Base-by-base conservation (phyloP, 2,329 filamentous ascomycete species). In the Tetracladium maxilliforme region DNA sequence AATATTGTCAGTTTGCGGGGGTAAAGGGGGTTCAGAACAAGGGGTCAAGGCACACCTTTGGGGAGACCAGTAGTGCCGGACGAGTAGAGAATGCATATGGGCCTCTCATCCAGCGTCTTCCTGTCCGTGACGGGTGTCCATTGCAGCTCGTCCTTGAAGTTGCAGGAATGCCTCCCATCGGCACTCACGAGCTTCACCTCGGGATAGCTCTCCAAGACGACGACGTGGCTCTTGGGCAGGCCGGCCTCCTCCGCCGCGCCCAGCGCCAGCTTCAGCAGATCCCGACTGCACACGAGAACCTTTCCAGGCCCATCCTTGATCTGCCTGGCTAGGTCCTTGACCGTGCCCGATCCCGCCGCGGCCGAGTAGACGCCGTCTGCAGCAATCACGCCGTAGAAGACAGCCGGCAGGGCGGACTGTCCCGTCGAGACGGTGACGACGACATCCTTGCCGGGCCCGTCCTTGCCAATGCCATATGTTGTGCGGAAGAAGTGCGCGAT, bases 11-110 rank as follows among this genome's bases (percentile, higher is more conserved):
- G 16, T n/a, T 9, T 21, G 6, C 14, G 10, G 8, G 11, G 6
- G 10, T 7, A 23, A n/a, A n/a, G n/a, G n/a, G n/a, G n/a, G n/a
- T n/a, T n/a, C n/a, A n/a, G n/a, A n/a, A n/a, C n/a, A n/a, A n/a
- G n/a, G n/a, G n/a, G n/a, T n/a, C n/a, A 9, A 10, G 13, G 32
- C 14, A 84, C 79, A 16, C 82, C 82, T 48, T 92, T 92, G 7
- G 82, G 79, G 5, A 82, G 59, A 6, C 82, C 82, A 0, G 83
- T 92, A 1, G 82, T 92, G 4, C 82, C 75, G 14, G 66, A 74
- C 33, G 70, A 79, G 51, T 87, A 90, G 44, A 90, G 86, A 30
- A 90, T 61, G 70, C 74, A 33, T 76, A 69, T 1, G 70, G 67
- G 36, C 30, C 52, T 58, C 6, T 55, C 38, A 10, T 57, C 52